Evolutionary conservation across 2,329 filamentous ascomycete genomes (phyloP), one percentile per base, ranked within the genome.

Genomic region (Aureobasidium sp.): DNA sequence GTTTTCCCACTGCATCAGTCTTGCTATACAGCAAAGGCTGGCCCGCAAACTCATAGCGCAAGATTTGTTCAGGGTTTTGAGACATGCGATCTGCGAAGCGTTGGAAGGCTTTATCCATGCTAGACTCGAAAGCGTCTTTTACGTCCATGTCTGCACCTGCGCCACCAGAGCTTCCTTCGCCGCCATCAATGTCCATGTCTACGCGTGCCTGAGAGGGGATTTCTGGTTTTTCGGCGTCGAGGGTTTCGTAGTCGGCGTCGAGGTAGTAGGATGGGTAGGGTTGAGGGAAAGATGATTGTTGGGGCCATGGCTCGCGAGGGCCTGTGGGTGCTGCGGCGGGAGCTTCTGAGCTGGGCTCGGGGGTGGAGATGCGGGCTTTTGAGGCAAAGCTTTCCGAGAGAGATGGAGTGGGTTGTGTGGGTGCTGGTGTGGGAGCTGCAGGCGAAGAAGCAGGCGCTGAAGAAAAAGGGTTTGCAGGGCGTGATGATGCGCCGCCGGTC

Each of bases 201-300:
- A 76, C 75, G 60, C 77, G 77, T 34, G 77, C 74, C 44, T 78
- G 78, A 39, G 76, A 71, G 4, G 77, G 80, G 47, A 82, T 81
- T 34, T 76, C 75, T 0, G 82, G 81, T 2, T 69, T 75, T 67
- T 85, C 71, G 20, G 75, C 73, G 65, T 90, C 90, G 29, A 97
- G 83, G 4, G 88, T 89, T 75, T 99, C 94, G 76, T 90, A 96
- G 70, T 96, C 93, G 57, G 93, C 93, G 68, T 97, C 94, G 56
- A 87, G 81, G 77, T 91, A 90, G 71, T 88, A 89, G 34, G 83
- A 77, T 0, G 90, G 88, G 75, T 92, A 97, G 0, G 91, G 79
- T 1, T 79, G 64, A 0, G 90, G 89, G 67, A 89, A 87, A 0
- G 81, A 76, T 1, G 84, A 79, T 42, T 80, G 76, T 13, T 81